A percentile compares a stretch with the other conserved stretches of the same genome.
phyloP scores from a whole-genome alignment of 345 rosid species.

The Moringa oleifera region DNA sequence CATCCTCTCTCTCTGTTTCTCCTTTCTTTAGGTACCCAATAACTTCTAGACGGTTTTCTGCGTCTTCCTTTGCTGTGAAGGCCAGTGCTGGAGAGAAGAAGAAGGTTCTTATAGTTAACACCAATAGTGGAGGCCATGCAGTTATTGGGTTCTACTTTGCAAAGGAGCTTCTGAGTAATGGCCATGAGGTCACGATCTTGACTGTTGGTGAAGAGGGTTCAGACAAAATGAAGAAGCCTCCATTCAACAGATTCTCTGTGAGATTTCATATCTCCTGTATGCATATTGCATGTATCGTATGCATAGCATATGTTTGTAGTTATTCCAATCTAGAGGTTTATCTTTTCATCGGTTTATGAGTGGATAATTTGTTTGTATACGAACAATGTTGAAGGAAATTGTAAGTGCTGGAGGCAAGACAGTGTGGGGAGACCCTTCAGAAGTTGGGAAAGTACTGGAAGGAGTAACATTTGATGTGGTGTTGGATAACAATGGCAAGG shows the following conservation, averaged over 20 bases:
- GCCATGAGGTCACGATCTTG: conserved; percentile 68
- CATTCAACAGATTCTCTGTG: conserved; percentile 48
- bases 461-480: conserved; percentile 76
- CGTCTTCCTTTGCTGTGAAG: conserved; percentile 36
- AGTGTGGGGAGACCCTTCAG: conserved; percentile 84
- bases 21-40: not conserved
- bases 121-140: conserved; percentile 89
- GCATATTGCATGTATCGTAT: not conserved
- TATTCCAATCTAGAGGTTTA: not conserved
- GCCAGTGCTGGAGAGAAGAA: conserved; percentile 62
- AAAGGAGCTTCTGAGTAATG: conserved; percentile 72
- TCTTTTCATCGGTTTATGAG: not conserved
- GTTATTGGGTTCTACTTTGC: conserved; percentile 88
- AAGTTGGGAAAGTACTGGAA: conserved; percentile 58
- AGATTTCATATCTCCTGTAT: not conserved
- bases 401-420: conserved; percentile 81
- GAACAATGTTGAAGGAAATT: conserved; percentile 53
- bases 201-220: conserved; percentile 85
- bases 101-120: conserved; percentile 81
- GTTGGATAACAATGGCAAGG: conserved; percentile 93
- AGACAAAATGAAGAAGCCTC: conserved; percentile 93
- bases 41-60: conserved; percentile 16
- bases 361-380: not conserved
- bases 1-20: not conserved
- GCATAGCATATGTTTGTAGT: not conserved